Evolutionary conservation across 192 early-diverging fungal species (phyloP).

Genomic region (Haplosporangium gracile): DNA sequence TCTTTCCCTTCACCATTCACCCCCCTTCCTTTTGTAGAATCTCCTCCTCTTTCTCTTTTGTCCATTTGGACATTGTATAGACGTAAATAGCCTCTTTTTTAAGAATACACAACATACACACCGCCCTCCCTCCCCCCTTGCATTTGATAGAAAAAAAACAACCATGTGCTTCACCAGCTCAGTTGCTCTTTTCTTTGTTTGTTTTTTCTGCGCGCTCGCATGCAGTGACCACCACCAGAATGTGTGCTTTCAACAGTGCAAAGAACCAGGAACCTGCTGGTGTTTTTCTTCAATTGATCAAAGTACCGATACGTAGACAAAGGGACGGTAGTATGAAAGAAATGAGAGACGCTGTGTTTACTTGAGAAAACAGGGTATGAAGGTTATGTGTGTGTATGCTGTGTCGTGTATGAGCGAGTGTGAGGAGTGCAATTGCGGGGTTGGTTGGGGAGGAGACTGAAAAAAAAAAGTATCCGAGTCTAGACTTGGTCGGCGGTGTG

Average conservation of each 20-base stretch:
- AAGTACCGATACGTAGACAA: too few relatives aligned
- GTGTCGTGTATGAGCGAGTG: too few relatives aligned
- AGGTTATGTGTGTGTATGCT: background rate
- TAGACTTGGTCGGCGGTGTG: constrained; percentile 34
- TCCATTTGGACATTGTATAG: background rate
- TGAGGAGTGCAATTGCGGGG: background rate
- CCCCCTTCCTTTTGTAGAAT: background rate
- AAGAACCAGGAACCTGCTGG: background rate
- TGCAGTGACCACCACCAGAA: background rate
- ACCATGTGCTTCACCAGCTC: background rate
- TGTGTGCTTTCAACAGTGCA: background rate
- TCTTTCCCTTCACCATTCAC: background rate
- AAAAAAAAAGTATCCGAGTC: background rate
- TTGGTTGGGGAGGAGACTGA: background rate
- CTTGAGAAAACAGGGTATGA: constrained; percentile 6
- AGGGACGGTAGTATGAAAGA: too few relatives aligned
- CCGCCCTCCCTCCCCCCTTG: background rate
- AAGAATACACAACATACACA: background rate
- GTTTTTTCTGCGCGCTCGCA: background rate
- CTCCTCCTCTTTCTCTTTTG: background rate
- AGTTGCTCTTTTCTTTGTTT: background rate
- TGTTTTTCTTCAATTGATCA: background rate
- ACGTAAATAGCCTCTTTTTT: background rate
- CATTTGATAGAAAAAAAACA: background rate
- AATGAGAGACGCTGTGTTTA: background rate